Percentiles rank a stretch among this genome's conserved stretches.
These are phyloP conservation scores for Leccinum pachyderme DNA, from an alignment of 1,284 basidiomycete species.

Conservation along the genomic window DNA sequence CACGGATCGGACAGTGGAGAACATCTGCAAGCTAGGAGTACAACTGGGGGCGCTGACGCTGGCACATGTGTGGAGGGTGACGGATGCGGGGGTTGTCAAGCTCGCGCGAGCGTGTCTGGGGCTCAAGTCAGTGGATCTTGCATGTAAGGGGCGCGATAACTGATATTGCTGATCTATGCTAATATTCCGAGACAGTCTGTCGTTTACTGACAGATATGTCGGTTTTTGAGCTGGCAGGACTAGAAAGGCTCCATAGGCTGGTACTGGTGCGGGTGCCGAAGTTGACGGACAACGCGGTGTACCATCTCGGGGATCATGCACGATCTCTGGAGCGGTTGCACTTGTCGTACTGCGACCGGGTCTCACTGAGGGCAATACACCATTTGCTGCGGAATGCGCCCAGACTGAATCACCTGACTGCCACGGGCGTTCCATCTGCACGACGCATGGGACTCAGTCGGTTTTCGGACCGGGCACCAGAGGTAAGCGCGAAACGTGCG, in stretches of 20 bases:
- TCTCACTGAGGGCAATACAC: constrained; percentile 79
- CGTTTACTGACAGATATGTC: constrained; percentile 82
- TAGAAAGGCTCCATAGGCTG: constrained; percentile 75
- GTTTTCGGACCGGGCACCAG: constrained; percentile 78
- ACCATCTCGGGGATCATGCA: constrained; percentile 64
- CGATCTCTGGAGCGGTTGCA: constrained; percentile 79
- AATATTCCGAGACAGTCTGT: constrained; percentile 54
- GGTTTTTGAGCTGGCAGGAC: constrained; percentile 76
- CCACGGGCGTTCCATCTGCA: constrained; percentile 82
- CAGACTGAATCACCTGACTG: constrained; percentile 73
- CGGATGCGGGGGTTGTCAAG: constrained; percentile 74
- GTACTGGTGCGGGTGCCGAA: constrained; percentile 75
- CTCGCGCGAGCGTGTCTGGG: constrained; percentile 73
- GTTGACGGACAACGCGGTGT: constrained; percentile 66
- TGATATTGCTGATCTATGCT: constrained; percentile 4
- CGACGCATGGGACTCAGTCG: constrained; percentile 69
- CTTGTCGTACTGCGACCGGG: constrained; percentile 83
- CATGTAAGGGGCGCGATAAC: constrained; percentile 55
- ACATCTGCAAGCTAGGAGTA: constrained; percentile 71
- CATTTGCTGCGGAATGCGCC: constrained; percentile 64
- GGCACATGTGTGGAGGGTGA: constrained; percentile 77
- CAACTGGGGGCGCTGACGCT: constrained; percentile 82
- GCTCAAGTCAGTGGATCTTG: constrained; percentile 82
- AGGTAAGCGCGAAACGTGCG: constrained; percentile 41
- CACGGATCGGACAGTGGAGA: constrained; percentile 72